Evolutionary conservation across 495 filamentous ascomycete species (phyloP).

Genomic region (Immersiella caudata): DNA sequence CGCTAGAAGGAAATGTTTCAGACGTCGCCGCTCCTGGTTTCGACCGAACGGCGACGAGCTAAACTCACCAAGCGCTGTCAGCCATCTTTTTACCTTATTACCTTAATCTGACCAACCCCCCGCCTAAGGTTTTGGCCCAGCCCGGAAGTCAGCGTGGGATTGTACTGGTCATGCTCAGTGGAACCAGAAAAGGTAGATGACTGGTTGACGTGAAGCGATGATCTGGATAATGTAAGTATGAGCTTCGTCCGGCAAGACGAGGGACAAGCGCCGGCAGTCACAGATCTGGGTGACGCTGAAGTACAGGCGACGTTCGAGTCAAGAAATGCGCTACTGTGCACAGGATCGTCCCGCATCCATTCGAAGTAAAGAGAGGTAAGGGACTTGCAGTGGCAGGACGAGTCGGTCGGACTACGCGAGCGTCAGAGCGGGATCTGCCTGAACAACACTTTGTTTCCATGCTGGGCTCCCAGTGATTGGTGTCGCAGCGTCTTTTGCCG

Average conservation of each 20-base stretch:
- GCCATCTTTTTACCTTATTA: background rate
- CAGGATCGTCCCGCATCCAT: background rate
- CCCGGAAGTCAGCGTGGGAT: background rate
- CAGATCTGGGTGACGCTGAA: background rate
- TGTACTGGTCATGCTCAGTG: background rate
- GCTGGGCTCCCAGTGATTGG: constrained; percentile 7
- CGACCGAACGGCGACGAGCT: background rate
- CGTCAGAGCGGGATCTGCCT: constrained; percentile 13
- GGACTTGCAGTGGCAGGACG: background rate
- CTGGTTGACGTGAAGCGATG: background rate
- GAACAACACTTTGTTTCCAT: constrained; percentile 10
- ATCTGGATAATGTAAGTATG: background rate
- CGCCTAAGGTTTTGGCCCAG: background rate
- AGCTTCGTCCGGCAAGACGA: background rate
- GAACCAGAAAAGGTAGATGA: background rate
- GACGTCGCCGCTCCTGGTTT: constrained; percentile 1
- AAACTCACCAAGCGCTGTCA: background rate
- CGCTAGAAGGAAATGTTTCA: constrained; percentile 1
- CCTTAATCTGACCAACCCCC: background rate
- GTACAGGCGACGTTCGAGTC: background rate
- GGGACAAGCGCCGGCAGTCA: background rate
- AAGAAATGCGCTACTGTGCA: background rate
- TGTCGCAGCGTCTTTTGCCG: constrained; percentile 28
- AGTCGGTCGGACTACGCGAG: background rate
- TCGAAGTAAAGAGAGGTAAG: background rate